Evolutionary conservation across 1,284 basidiomycete genomes (phyloP).

Genomic region (Rhodotorula mucilaginosa): DNA sequence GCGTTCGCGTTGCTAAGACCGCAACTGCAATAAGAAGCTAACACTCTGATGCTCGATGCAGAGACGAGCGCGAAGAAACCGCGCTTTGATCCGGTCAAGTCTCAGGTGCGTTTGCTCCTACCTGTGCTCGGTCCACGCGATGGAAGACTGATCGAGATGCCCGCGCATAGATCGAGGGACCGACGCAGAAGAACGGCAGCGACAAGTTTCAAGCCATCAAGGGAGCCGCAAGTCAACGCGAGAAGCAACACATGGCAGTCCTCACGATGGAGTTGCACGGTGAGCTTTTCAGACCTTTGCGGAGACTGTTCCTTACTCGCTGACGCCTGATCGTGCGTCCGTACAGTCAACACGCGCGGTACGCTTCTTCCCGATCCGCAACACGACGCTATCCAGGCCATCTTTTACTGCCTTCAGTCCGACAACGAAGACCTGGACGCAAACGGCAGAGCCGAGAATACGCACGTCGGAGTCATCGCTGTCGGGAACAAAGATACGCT

Average conservation of each 20-base stretch:
- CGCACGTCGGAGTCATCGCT: constrained; percentile 63
- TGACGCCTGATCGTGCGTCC: too few species aligned
- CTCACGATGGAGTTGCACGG: constrained; percentile 82
- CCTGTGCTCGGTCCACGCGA: too few species aligned
- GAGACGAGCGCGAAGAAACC: background rate
- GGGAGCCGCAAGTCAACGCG: constrained; percentile 55
- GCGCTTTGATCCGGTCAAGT: constrained; percentile 43
- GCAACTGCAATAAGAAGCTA: background rate
- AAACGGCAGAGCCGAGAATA: constrained; percentile 49
- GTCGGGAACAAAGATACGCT: constrained; percentile 47
- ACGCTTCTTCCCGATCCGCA: constrained; percentile 68
- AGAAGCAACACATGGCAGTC: constrained; percentile 73
- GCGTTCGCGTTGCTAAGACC: background rate
- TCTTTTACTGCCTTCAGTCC: constrained; percentile 59
- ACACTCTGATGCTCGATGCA: background rate
- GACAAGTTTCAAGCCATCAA: constrained; percentile 60
- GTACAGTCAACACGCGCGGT: constrained; percentile 62
- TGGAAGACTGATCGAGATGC: constrained; percentile 9
- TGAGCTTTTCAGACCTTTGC: constrained; percentile 47
- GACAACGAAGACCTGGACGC: constrained; percentile 55
- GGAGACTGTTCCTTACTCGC: too few species aligned
- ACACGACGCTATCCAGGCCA: constrained; percentile 66
- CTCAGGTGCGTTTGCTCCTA: constrained; percentile 41
- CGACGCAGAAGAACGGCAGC: constrained; percentile 70
- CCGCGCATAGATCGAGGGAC: constrained; percentile 65